Evolutionary conservation across 2,329 filamentous ascomycete species (phyloP).

Genomic region (Neospermospora avenae): DNA sequence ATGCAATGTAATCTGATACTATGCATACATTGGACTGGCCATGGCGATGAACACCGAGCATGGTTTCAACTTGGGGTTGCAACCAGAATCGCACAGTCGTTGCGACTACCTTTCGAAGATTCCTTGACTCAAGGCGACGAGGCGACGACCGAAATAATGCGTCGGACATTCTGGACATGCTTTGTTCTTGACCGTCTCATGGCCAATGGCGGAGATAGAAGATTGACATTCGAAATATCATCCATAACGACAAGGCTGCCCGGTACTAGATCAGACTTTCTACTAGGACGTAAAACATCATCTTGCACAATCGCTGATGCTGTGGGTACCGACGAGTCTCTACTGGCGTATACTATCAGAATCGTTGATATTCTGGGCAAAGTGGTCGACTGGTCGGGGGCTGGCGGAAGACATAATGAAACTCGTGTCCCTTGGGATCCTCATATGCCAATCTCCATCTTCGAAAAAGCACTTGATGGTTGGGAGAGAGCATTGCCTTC

Average conservation of each 20-base stretch:
- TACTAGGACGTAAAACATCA: neutral
- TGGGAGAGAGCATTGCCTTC: neutral
- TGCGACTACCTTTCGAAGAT: conserved; percentile 3
- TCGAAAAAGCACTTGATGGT: neutral
- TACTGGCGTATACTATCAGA: conserved; percentile 1
- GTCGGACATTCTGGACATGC: conserved; percentile 2
- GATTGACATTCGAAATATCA: neutral
- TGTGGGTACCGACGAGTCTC: neutral
- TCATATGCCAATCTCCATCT: neutral
- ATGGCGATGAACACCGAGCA: conserved; percentile 5
- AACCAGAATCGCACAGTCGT: conserved; percentile 4
- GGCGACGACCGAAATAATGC: neutral
- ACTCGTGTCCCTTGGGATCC: neutral
- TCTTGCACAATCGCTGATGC: neutral
- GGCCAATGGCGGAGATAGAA: conserved; percentile 1
- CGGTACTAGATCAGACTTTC: neutral
- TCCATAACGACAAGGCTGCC: conserved; percentile 3
- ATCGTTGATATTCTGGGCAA: conserved; percentile 1
- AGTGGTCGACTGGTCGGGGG: conserved; percentile 3
- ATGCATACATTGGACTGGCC: neutral
- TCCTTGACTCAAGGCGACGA: neutral
- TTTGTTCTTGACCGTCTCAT: conserved; percentile 2
- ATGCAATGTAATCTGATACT: conserved; percentile 1
- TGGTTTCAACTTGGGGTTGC: conserved; percentile 9
- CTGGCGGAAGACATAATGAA: conserved; percentile 1